Percentiles rank a stretch among this genome's conserved stretches.
Evolutionary conservation across 169 alveolate genomes (phyloP).

Genomic region (Eimeria acervulina): DNA sequence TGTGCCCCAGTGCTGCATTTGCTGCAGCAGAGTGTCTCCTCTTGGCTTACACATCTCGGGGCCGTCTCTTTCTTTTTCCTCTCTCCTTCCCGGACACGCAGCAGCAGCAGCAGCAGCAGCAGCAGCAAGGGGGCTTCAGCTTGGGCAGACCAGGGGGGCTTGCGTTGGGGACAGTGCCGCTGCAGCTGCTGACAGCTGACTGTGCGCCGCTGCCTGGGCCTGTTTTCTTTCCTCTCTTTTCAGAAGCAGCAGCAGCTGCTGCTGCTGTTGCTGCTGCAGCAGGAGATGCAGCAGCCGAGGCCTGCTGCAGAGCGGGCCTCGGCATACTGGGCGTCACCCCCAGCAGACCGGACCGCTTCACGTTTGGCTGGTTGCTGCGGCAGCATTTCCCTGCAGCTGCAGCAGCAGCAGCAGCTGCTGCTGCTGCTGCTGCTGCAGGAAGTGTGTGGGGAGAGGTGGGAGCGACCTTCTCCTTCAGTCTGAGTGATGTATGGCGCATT

Average conservation of each 20-base stretch:
- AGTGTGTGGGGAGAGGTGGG: neutral
- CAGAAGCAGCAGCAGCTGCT: neutral
- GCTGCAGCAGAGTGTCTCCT: constrained; percentile 61
- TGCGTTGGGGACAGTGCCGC: constrained; percentile 25
- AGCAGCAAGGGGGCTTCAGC: neutral
- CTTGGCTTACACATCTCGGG: constrained; percentile 8
- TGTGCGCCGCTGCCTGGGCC: constrained; percentile 6
- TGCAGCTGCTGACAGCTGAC: constrained; percentile 50
- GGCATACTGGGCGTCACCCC: constrained; percentile 37
- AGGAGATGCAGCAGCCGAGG: neutral
- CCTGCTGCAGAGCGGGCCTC: constrained; percentile 31
- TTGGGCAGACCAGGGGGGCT: constrained; percentile 16
- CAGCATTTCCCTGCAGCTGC: neutral
- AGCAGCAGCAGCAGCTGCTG: constrained; percentile 26
- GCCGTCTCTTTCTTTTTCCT: constrained; percentile 53
- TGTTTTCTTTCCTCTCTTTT: constrained; percentile 11
- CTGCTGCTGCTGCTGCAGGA: neutral
- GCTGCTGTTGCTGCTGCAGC: constrained; percentile 44
- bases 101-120: neutral
- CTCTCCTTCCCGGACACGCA: neutral
- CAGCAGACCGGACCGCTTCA: constrained; percentile 23
- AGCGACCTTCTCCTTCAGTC: constrained; percentile 38
- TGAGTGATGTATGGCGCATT: constrained; percentile 44
- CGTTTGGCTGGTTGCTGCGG: constrained; percentile 30
- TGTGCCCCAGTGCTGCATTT: neutral